Evolutionary conservation across 2,329 filamentous ascomycete genomes (phyloP).

Genomic region (Pestalotiopsis sp.): DNA sequence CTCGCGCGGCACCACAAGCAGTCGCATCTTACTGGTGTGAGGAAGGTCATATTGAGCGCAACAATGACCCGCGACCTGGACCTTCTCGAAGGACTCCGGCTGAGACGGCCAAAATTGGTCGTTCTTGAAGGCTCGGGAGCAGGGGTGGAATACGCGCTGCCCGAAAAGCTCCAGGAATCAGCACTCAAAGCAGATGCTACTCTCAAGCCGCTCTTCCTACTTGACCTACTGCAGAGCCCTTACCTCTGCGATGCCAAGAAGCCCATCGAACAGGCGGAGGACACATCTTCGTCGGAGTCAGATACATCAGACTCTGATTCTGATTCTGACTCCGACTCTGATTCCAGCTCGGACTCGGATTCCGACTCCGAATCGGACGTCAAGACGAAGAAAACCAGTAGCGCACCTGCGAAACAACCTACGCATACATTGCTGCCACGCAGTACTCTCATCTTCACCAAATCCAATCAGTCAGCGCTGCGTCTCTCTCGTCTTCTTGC

Average conservation of each 20-base stretch:
- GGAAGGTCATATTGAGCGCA: conserved; percentile 86
- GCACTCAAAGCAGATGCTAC: conserved; percentile 70
- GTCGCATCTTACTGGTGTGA: conserved; percentile 57
- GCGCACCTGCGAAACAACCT: conserved; percentile 18
- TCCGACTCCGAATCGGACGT: conserved; percentile 16
- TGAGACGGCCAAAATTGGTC: conserved; percentile 75
- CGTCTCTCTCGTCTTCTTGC: conserved; percentile 80
- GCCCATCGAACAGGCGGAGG: conserved; percentile 28
- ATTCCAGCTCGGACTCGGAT: conserved; percentile 31
- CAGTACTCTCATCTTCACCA: conserved; percentile 80
- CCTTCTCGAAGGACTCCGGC: conserved; percentile 72
- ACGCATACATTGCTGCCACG: conserved; percentile 21
- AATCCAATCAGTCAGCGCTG: conserved; percentile 85
- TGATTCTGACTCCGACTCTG: conserved; percentile 24
- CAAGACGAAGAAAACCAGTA: conserved; percentile 2
- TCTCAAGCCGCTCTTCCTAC: conserved; percentile 82
- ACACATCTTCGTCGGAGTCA: conserved; percentile 33
- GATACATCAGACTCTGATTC: conserved; percentile 34
- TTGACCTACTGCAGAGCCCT: conserved; percentile 69
- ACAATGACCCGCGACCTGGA: conserved; percentile 89
- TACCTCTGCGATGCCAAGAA: conserved; percentile 40
- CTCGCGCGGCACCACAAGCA: conserved; percentile 57
- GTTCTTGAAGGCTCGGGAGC: conserved; percentile 63
- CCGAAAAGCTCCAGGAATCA: conserved; percentile 63
- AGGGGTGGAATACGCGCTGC: conserved; percentile 57